A percentile compares a stretch with the other conserved stretches of the same genome.
These are phyloP conservation scores for Boletus rufocinnamomeus DNA, from an alignment of 768 basidiomycete species.

Conservation along the genomic window DNA sequence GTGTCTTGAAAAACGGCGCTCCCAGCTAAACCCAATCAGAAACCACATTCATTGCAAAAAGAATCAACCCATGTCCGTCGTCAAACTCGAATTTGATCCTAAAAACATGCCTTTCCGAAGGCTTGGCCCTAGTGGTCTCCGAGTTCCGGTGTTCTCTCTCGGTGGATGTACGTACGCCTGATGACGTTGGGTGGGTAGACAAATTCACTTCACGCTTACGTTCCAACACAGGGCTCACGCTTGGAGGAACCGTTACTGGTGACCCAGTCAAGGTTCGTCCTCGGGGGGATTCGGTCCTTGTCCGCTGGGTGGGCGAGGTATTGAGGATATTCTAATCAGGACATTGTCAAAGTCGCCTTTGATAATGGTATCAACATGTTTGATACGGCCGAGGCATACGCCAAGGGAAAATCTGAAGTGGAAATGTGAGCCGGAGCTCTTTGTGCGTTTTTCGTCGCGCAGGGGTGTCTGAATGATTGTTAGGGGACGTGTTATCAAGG, in stretches of 20 bases:
- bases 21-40: background rate
- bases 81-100: constrained; percentile 8
- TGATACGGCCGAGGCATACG: constrained; percentile 10
- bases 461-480: background rate
- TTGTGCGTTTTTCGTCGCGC: background rate
- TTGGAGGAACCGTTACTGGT: constrained; percentile 10
- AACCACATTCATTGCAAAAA: background rate
- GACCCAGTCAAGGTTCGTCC: constrained; percentile 9
- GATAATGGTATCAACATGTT: constrained; percentile 17
- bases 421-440: constrained; percentile 5
- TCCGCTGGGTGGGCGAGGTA: background rate
- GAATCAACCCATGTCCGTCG: constrained; percentile 1
- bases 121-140: constrained; percentile 11
- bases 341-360: constrained; percentile 10
- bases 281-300: background rate
- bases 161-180: constrained; percentile 10
- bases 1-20: background rate
- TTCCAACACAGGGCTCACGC: constrained; percentile 6
- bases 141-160: constrained; percentile 11
- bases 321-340: background rate
- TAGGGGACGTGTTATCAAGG: constrained; percentile 9
- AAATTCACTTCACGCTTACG: background rate
- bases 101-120: constrained; percentile 12
- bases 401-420: constrained; percentile 8
- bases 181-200: background rate